phyloP scores from a whole-genome alignment of 108 stramenopile species.

The Ochromonas danica region DNA sequence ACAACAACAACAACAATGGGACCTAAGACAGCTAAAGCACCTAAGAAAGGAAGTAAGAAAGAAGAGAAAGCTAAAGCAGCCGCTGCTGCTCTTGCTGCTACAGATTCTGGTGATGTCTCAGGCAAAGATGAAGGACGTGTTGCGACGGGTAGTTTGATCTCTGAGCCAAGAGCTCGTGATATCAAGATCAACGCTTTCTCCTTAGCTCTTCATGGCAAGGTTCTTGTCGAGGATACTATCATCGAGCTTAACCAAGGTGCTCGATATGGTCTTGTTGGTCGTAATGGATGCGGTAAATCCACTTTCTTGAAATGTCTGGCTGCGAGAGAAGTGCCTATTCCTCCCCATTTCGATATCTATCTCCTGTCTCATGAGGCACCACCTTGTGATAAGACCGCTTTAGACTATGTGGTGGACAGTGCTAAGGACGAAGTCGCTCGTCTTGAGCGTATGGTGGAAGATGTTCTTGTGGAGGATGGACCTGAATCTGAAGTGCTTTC shows the following conservation, averaged over 20 bases:
- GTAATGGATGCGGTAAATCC: conserved; percentile 33
- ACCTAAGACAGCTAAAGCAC: background rate
- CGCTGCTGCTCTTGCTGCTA: background rate
- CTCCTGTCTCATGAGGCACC: conserved; percentile 25
- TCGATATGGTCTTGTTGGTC: conserved; percentile 32
- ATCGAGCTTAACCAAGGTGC: conserved; percentile 33
- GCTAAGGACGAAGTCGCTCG: conserved; percentile 23
- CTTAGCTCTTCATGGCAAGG: conserved; percentile 22
- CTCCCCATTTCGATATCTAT: conserved; percentile 25
- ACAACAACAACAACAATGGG: background rate
- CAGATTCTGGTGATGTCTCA: background rate
- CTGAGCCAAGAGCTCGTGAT: conserved; percentile 24
- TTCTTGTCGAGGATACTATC: conserved; percentile 32
- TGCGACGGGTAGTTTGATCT: conserved; percentile 27
- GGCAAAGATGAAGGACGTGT: conserved; percentile 7
- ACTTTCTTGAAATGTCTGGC: conserved; percentile 35
- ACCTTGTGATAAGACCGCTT: conserved; percentile 21
- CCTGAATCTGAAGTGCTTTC: conserved; percentile 20
- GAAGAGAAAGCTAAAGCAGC: background rate
- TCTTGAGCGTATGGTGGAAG: conserved; percentile 21
- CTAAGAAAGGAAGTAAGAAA: conserved; percentile 1
- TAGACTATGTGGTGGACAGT: conserved; percentile 27
- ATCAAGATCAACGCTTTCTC: conserved; percentile 35
- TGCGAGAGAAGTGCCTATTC: conserved; percentile 32
- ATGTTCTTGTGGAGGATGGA: conserved; percentile 23